Percentiles rank a stretch among this genome's conserved stretches.
phyloP scores from a whole-genome alignment of 345 rosid genomes.

The Excoecaria agallocha region DNA sequence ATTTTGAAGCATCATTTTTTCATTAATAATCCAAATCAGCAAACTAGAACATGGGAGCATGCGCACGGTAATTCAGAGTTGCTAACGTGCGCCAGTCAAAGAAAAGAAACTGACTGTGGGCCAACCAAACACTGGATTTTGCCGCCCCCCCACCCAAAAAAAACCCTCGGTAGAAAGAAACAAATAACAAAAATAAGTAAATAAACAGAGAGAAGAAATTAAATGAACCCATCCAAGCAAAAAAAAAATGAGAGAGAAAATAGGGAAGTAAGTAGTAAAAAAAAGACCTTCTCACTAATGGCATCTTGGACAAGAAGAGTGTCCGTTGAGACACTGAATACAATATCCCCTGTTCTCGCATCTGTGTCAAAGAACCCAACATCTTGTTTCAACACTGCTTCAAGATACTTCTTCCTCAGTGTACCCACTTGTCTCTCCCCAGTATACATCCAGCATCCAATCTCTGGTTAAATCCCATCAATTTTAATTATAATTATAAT shows the following conservation, averaged over 20 bases:
- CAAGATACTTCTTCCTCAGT: conserved; percentile 87
- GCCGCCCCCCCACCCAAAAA: conserved; percentile 10
- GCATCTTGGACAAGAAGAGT: conserved; percentile 99
- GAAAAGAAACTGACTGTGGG: conserved; percentile 24
- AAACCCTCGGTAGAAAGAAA: conserved; percentile 8
- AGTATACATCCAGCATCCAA: conserved; percentile 97
- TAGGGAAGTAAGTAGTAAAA: neutral
- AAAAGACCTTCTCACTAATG: conserved; percentile 86
- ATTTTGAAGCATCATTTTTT: neutral
- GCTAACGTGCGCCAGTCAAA: conserved; percentile 49
- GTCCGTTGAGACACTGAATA: conserved; percentile 97
- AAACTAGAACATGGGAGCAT: conserved; percentile 14
- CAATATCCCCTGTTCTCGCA: conserved; percentile 97
- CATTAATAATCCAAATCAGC: conserved; percentile 13
- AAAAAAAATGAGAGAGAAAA: neutral
- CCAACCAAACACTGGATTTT: conserved; percentile 23
- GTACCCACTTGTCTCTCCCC: conserved; percentile 96
- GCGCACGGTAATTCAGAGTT: conserved; percentile 35
- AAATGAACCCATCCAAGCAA: neutral
- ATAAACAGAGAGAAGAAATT: neutral
- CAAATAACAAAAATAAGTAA: neutral
- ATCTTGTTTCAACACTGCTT: conserved; percentile 93
- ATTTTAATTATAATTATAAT: neutral
- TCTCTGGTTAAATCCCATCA: conserved; percentile 48
- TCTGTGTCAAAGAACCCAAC: conserved; percentile 98